phyloP scores from a whole-genome alignment of 352 stramenopile genomes.

The Phytophthora podocarpi region DNA sequence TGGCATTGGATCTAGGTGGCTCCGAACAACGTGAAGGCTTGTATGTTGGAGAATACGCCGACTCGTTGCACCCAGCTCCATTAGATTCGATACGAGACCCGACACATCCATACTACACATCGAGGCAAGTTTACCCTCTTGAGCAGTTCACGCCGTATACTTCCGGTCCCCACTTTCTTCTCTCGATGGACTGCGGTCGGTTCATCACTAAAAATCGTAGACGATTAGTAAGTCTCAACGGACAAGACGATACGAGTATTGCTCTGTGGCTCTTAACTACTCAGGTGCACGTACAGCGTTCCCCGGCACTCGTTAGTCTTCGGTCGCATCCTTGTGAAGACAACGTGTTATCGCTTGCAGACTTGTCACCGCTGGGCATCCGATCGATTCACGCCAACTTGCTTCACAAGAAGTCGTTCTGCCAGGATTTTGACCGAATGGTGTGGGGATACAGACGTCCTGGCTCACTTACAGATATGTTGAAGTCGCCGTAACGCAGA shows the following conservation, averaged over 20 bases:
- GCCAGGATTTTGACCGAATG: not conserved
- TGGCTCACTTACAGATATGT: too few species aligned
- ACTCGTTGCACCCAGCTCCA: not conserved
- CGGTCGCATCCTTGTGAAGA: not conserved
- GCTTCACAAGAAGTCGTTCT: not conserved
- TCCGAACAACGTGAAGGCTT: too few species aligned
- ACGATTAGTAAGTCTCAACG: constrained; percentile 31
- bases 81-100: too few species aligned
- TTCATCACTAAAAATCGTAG: constrained; percentile 44
- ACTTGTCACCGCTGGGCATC: constrained; percentile 13
- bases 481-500: too few species aligned
- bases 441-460: not conserved
- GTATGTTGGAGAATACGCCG: constrained; percentile 10
- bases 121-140: constrained; percentile 29
- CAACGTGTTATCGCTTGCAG: constrained; percentile 5
- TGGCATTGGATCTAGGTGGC: too few species aligned
- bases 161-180: constrained; percentile 41
- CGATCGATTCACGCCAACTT: constrained; percentile 12
- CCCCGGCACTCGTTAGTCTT: not conserved
- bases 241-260: constrained; percentile 61
- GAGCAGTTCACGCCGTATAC: constrained; percentile 39
- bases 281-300: constrained; percentile 41
- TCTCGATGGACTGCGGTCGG: constrained; percentile 50
- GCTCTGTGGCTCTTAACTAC: constrained; percentile 58
- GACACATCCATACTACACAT: constrained; percentile 12